Base-by-base conservation (phyloP, 805 yeast species). In the Wickerhamomyces canadensis region DNA sequence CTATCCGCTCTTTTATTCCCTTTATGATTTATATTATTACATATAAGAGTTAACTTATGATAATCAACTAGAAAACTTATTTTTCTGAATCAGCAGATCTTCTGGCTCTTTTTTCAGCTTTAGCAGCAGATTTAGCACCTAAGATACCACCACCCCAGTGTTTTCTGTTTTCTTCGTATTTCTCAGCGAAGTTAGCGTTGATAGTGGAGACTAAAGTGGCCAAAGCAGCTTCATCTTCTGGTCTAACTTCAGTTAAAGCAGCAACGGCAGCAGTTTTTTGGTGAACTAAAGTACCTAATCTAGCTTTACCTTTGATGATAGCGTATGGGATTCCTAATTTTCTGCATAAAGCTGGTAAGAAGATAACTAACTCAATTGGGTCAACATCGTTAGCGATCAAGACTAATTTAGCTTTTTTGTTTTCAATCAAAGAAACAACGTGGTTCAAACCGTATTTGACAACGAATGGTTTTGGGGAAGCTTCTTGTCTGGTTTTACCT, bases 111-210 rank as follows among this genome's bases (percentile, higher is more conserved):
- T 54, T 54, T 18, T 32, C 89, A 51, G 68, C 65, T 76, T 83
- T 86, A 64, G 80, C 93, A 62, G 76, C 78, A 63, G 97, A 87
- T 78, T 91, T 93, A 59, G 84, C 74, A 70, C 98, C 96, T 80
- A 93, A 75, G 70, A 87, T 65, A 79, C 98, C 98, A 79, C 98
- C 98, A 79, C 98, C 98, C 98, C 98, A 91, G 83, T 87, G 95
- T 76, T 86, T 88, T 80, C 94, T 91, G 66, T 77, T 64, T 59
- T 93, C 97, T 64, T 91, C 97, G 84, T 82, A 86, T 74, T 87
- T 86, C 66, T 85, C 95, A 60, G 72, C 68, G 73, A 83, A 91
- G 93, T 87, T 88, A 55, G 95, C 82, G 74, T 87, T 80, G 70
- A 91, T 78, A 62, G 98, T 83, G 43, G 96, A 83, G 55, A 93